A percentile compares a stretch with the other conserved stretches of the same genome.
Conservation (phyloP, 2,329 filamentous ascomycete genomes). For the Rutstroemia sp. region DNA sequence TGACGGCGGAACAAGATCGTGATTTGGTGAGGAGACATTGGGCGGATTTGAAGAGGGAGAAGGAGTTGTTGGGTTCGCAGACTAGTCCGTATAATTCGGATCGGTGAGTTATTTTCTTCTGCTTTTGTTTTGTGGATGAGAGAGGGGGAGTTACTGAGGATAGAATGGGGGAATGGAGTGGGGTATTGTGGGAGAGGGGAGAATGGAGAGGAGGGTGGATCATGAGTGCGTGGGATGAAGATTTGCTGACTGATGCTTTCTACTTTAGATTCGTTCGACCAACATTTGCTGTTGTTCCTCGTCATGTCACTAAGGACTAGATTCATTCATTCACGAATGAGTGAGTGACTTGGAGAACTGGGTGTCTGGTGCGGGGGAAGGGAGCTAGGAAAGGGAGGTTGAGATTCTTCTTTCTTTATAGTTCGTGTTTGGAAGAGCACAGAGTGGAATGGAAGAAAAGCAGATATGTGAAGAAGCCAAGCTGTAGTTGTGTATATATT, state of each 20-base stretch:
- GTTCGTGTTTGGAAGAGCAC: not conserved
- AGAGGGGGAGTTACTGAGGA: not conserved
- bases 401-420: not conserved
- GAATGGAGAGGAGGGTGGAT: conserved; percentile 1
- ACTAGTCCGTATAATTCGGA: conserved; percentile 83
- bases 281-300: conserved; percentile 69
- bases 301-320: conserved; percentile 18
- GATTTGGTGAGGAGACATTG: conserved; percentile 83
- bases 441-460: not conserved
- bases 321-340: not conserved
- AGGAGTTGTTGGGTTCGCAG: conserved; percentile 79
- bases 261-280: conserved; percentile 66
- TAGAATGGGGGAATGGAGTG: not conserved
- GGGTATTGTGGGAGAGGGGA: not conserved
- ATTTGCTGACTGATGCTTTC: not conserved
- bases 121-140: not conserved
- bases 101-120: conserved; percentile 49
- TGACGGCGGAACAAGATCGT: conserved; percentile 95
- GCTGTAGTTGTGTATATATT: not conserved
- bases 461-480: not conserved
- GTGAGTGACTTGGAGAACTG: no score
- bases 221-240: not conserved
- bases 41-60: conserved; percentile 84
- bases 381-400: no score
- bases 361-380: no score